phyloP scores from a whole-genome alignment of 495 filamentous ascomycete species.

The Friedmanniomyces simplex region DNA sequence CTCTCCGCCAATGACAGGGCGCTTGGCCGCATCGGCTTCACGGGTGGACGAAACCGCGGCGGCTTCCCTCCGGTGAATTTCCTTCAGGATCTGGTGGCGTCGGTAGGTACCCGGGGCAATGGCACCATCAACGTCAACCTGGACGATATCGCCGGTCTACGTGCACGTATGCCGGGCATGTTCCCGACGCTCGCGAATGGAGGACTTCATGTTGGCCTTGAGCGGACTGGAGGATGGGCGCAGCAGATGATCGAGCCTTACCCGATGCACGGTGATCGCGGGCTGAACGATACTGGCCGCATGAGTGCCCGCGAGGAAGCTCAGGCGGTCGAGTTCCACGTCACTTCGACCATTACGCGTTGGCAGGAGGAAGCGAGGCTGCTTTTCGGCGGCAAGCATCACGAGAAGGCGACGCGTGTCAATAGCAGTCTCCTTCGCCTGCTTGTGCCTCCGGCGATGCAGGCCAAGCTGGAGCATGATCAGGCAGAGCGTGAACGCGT shows the following conservation, averaged over 20 bases:
- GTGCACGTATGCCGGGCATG: neutral
- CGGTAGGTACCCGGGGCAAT: conserved; percentile 1
- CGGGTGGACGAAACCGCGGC: neutral
- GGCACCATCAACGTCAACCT: conserved; percentile 17
- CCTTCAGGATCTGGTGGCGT: conserved; percentile 17
- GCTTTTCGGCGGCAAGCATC: conserved; percentile 57
- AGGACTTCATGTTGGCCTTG: conserved; percentile 9
- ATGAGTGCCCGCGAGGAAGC: conserved; percentile 20
- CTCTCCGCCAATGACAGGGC: conserved; percentile 13
- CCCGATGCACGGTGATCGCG: neutral
- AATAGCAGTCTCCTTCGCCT: conserved; percentile 59
- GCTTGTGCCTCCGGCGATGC: conserved; percentile 75
- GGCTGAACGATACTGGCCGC: neutral
- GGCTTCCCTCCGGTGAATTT: conserved; percentile 6
- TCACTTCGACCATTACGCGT: conserved; percentile 56
- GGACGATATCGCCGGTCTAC: neutral
- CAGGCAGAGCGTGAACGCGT: conserved; percentile 43
- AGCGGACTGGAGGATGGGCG: conserved; percentile 5
- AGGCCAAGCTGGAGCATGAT: conserved; percentile 57
- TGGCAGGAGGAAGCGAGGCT: conserved; percentile 90
- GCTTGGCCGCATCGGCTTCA: neutral
- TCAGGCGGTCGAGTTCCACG: conserved; percentile 59
- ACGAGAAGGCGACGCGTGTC: conserved; percentile 63
- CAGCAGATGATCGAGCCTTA: conserved; percentile 9
- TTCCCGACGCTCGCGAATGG: conserved; percentile 4